phyloP scores from a whole-genome alignment of 2,329 filamentous ascomycete genomes.

The Fusarium sp. region DNA sequence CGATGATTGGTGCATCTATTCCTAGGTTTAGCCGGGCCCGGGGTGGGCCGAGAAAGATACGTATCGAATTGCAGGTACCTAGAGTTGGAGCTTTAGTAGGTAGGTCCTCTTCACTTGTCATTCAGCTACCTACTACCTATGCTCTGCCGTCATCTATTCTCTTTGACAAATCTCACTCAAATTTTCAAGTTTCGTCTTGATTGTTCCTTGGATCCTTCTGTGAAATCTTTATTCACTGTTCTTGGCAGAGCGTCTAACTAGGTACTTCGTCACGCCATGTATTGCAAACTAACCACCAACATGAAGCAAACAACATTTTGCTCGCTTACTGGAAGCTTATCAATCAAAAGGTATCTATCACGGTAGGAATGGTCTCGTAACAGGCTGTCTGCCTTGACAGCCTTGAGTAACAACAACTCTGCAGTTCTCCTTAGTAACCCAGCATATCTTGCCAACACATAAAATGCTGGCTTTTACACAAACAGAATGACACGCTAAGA shows the following conservation, averaged over 20 bases:
- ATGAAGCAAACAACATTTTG: not conserved
- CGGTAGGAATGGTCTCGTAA: not conserved
- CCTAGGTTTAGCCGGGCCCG: conserved; percentile 33
- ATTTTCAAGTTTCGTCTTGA: not conserved
- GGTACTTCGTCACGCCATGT: not conserved
- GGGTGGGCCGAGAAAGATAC: conserved; percentile 26
- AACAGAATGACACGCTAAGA: conserved; percentile 11
- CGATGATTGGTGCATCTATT: conserved; percentile 51
- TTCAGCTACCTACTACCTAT: not conserved
- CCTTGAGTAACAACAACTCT: conserved; percentile 31
- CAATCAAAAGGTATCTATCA: not conserved
- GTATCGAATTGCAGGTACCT: conserved; percentile 20
- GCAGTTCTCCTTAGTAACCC: conserved; percentile 24
- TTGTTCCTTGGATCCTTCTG: not conserved
- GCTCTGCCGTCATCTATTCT: not conserved
- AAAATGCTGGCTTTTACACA: conserved; percentile 13
- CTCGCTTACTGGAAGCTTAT: conserved; percentile 25
- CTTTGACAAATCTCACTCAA: not conserved
- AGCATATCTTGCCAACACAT: conserved; percentile 27
- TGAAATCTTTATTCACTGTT: not conserved
- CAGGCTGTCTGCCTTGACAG: not conserved
- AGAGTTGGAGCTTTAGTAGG: not conserved
- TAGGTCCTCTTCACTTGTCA: too few relatives aligned
- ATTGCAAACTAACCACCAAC: not conserved
- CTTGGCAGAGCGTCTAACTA: not conserved